Evolutionary conservation across 129 eudicot genomes (phyloP).

Genomic region (Pseudognaphalium luteoalbum): DNA sequence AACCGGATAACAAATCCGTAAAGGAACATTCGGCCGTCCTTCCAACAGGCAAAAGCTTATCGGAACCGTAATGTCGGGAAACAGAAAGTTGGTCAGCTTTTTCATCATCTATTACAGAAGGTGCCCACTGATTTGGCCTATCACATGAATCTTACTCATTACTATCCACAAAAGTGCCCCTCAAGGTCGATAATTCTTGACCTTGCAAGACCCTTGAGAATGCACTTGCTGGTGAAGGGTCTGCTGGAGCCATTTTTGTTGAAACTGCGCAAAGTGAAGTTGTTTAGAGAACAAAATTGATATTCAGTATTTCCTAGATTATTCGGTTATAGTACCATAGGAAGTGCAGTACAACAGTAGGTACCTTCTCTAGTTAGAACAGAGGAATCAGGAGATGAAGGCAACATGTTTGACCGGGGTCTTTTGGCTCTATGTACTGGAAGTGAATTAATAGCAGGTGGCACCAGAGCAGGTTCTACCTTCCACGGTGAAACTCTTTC

Average conservation of each 20-base stretch:
- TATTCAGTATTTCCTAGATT: background rate
- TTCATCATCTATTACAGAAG: slow-evolving; percentile 59
- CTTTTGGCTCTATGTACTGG: slow-evolving; percentile 82
- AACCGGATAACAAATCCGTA: slow-evolving; percentile 84
- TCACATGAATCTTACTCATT: slow-evolving; percentile 76
- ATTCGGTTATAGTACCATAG: too few species aligned
- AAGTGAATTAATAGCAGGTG: slow-evolving; percentile 82
- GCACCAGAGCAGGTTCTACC: slow-evolving; percentile 85
- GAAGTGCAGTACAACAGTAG: background rate
- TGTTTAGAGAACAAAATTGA: background rate
- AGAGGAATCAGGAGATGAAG: slow-evolving; percentile 82
- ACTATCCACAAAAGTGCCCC: slow-evolving; percentile 57
- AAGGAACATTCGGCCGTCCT: slow-evolving; percentile 63
- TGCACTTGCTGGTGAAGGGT: slow-evolving; percentile 74
- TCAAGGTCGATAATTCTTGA: slow-evolving; percentile 87
- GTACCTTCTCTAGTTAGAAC: slow-evolving; percentile 90
- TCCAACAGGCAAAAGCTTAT: slow-evolving; percentile 48
- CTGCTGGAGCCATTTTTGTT: slow-evolving; percentile 53
- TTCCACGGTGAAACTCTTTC: slow-evolving; percentile 98
- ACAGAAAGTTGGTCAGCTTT: slow-evolving; percentile 48
- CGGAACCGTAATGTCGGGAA: slow-evolving; percentile 56
- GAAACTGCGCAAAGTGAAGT: slow-evolving; percentile 44
- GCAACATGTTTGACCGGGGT: slow-evolving; percentile 74
- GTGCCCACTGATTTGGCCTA: slow-evolving; percentile 53
- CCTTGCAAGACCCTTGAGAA: slow-evolving; percentile 94